Evolutionary conservation across 2,329 filamentous ascomycete genomes (phyloP), one percentile per base, ranked within the genome.

Genomic region (Hymenotorrendiella dingleyae): DNA sequence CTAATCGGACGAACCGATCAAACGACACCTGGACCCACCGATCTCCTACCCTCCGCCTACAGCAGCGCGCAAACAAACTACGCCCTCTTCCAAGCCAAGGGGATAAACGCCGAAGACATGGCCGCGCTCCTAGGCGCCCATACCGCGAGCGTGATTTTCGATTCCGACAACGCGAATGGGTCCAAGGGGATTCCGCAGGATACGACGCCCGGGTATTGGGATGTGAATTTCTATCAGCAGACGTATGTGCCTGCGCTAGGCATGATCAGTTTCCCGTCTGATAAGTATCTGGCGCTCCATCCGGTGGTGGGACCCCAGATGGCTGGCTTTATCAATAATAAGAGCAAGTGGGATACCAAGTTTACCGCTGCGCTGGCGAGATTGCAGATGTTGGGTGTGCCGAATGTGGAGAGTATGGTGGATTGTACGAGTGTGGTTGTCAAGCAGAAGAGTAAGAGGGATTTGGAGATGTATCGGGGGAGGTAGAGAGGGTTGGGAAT

Each of bases 211-310:
- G 63, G 63, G 3, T 42, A 51, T 12, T 66, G 63, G 63, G 62
- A 65, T 41, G 58, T 58, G 38, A 60, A 56, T 14, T 65, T 53
- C 50, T 66, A 63, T 45, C 42, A 43, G 3, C 59, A 66, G 43
- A 64, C 61, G 1, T 50, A 54, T 23, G 40, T 39, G 1, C 23
- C 50, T 9, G 52, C 57, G 20, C 43, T 49, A 2, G 55, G 55
- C 5, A 61, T 63, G 0, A 61, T 95, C 14, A 89, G 96, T 1
- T 96, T 96, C 53, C 87, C 88, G 46, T 88, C 87, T 0, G 86
- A 94, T 58, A 80, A 95, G 72, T 91, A 96, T 56, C 67, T 96
- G 33, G 93, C 95, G 62, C 89, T 82, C 1, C 91, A 97, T 63
- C 85, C 93, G 61, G 67, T 95, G 4, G 84, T 64, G 0, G 63